Percentiles rank a stretch among this genome's conserved stretches.
phyloP scores from a whole-genome alignment of 2,329 filamentous ascomycete genomes.

The Zelopaecilomyces penicillatus region DNA sequence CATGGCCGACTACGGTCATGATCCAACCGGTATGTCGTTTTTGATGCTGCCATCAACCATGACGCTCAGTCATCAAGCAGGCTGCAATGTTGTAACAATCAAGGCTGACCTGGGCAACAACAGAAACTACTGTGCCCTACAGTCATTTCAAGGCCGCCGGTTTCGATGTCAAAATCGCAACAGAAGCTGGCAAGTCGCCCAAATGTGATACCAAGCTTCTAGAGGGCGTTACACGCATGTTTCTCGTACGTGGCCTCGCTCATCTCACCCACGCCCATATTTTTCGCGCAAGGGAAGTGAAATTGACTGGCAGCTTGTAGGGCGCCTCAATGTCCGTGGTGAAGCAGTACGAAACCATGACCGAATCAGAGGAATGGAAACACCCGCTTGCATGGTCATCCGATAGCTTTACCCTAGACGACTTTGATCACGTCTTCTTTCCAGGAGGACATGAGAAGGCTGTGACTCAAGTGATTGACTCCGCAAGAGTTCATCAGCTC shows the following conservation, averaged over 20 bases:
- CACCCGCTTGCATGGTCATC: constrained; percentile 37
- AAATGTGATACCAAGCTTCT: constrained; percentile 43
- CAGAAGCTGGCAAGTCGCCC: constrained; percentile 38
- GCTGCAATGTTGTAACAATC: too few species aligned
- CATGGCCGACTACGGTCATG: constrained; percentile 48
- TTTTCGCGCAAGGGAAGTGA: too few species aligned
- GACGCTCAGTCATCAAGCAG: background rate
- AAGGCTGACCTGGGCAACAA: background rate
- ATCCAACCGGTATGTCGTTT: constrained; percentile 37
- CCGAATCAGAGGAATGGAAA: constrained; percentile 30
- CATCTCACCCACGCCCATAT: too few species aligned
- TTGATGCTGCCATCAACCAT: background rate
- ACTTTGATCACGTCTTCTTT: constrained; percentile 40
- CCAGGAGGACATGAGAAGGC: constrained; percentile 46
- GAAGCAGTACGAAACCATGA: constrained; percentile 35
- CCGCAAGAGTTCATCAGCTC: constrained; percentile 33
- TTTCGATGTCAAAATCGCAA: constrained; percentile 41
- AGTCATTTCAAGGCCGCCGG: constrained; percentile 37
- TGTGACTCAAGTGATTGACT: constrained; percentile 43
- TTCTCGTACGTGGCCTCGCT: constrained; percentile 31
- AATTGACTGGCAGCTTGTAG: constrained; percentile 15
- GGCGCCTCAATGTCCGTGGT: constrained; percentile 36
- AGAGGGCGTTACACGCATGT: constrained; percentile 38
- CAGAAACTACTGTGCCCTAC: constrained; percentile 44
- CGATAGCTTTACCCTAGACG: constrained; percentile 33